A percentile compares a stretch with the other conserved stretches of the same genome.
Conservation (phyloP, 345 rosid genomes). For the Gossypium rotundifolium region DNA sequence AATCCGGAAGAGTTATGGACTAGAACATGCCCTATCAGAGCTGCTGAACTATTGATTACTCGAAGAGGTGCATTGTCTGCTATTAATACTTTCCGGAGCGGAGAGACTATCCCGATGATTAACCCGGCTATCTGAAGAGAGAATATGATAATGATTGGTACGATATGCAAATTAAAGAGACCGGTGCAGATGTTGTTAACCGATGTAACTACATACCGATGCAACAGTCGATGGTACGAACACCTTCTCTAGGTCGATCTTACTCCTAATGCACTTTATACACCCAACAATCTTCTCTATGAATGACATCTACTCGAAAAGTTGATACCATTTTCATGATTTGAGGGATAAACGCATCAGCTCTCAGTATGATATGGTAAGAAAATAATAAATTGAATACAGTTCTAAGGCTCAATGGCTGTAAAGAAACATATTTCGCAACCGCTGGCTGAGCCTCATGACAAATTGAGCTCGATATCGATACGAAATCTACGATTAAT, state of each 20-base stretch:
- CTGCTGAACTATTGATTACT: conserved; percentile 24
- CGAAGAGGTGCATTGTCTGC: conserved; percentile 37
- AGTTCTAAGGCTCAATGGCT: too few relatives aligned
- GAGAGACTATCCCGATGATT: conserved; percentile 28
- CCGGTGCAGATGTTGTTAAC: neutral
- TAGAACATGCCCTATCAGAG: conserved; percentile 29
- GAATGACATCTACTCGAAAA: conserved; percentile 20
- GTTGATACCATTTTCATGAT: conserved; percentile 12
- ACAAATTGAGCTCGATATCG: neutral
- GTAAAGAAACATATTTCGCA: too few relatives aligned
- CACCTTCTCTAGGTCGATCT: conserved; percentile 36
- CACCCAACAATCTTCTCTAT: conserved; percentile 24
- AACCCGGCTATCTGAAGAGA: conserved; percentile 33
- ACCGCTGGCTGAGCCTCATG: too few relatives aligned
- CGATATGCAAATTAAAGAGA: neutral
- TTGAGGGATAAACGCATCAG: too few relatives aligned
- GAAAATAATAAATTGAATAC: too few relatives aligned
- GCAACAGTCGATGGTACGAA: conserved; percentile 57
- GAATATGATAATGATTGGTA: neutral
- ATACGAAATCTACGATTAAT: neutral
- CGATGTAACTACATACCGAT: conserved; percentile 30
- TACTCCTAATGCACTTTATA: conserved; percentile 13
- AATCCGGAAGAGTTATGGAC: neutral
- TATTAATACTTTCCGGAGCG: conserved; percentile 22
- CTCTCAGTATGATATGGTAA: too few relatives aligned